A percentile compares a stretch with the other conserved stretches of the same genome.
Evolutionary conservation across 2,329 filamentous ascomycete species (phyloP).

Genomic region (Aspergillus sp.): DNA sequence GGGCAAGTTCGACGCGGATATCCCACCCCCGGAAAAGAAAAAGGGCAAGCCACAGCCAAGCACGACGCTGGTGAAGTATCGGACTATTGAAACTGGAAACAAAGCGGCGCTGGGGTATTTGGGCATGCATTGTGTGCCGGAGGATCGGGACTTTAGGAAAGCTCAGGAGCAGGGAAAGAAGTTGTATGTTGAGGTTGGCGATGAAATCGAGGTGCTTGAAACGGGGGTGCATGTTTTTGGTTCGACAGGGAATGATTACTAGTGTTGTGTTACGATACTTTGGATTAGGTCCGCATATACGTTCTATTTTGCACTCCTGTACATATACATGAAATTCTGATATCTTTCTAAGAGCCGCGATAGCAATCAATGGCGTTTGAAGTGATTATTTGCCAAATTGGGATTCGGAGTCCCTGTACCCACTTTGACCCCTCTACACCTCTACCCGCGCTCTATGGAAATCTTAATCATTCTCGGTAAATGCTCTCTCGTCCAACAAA

Average conservation of each 20-base stretch:
- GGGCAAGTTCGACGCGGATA: constrained; percentile 13
- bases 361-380: no score
- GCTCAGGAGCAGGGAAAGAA: constrained; percentile 5
- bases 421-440: no score
- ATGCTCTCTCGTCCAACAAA: no score
- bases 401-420: no score
- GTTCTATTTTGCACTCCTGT: no score
- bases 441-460: no score
- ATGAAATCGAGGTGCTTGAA: constrained; percentile 16
- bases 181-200: constrained; percentile 14
- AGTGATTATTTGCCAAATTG: no score
- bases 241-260: constrained; percentile 15
- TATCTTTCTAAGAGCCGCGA: no score
- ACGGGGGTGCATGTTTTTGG: constrained; percentile 14
- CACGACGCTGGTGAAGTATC: constrained; percentile 13
- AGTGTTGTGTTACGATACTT: neutral
- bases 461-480: no score
- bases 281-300: no score
- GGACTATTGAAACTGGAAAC: constrained; percentile 14
- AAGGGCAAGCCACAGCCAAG: constrained; percentile 16
- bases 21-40: constrained; percentile 9
- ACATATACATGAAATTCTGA: no score
- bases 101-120: constrained; percentile 14
- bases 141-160: constrained; percentile 11
- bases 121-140: constrained; percentile 18